These are phyloP conservation scores for Diacronema lutheri DNA, from an alignment of 78 protist species.

Conservation along the genomic window DNA sequence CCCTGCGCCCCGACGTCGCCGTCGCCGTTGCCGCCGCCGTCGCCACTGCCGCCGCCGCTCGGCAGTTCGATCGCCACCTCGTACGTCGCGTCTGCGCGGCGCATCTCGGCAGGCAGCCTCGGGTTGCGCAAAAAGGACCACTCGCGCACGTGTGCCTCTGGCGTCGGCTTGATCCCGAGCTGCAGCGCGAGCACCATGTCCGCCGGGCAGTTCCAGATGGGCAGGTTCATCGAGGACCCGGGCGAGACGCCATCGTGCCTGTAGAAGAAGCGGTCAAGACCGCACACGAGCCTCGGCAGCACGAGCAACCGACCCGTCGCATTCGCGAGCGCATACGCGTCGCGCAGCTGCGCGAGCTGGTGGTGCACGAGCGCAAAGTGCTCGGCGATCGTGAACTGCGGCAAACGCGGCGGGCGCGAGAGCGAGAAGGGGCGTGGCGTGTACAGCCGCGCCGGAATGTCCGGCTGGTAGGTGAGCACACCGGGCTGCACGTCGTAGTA, in stretches of 20 bases:
- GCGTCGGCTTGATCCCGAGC: neutral
- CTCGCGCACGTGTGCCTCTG: neutral
- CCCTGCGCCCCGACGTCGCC: too few relatives aligned
- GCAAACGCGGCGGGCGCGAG: too few relatives aligned
- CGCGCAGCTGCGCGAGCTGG: neutral
- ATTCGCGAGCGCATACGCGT: neutral
- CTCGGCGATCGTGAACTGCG: neutral
- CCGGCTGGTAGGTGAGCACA: neutral
- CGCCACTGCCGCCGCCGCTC: too few relatives aligned
- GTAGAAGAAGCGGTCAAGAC: constrained; percentile 4
- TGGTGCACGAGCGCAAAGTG: constrained; percentile 1
- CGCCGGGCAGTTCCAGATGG: neutral
- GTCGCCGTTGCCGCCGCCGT: too few relatives aligned
- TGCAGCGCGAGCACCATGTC: neutral
- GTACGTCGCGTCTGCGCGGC: too few relatives aligned
- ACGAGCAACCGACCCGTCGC: neutral
- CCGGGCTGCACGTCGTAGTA: neutral
- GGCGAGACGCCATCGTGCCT: neutral
- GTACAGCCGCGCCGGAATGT: neutral
- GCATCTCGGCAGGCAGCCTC: too few relatives aligned
- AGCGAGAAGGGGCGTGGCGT: neutral
- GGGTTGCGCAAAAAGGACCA: neutral
- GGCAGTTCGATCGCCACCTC: too few relatives aligned
- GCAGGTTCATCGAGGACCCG: neutral
- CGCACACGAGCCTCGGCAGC: neutral